A percentile compares a stretch with the other conserved stretches of the same genome.
Conservation (phyloP, 345 rosid species). For the Triadica sebifera region DNA sequence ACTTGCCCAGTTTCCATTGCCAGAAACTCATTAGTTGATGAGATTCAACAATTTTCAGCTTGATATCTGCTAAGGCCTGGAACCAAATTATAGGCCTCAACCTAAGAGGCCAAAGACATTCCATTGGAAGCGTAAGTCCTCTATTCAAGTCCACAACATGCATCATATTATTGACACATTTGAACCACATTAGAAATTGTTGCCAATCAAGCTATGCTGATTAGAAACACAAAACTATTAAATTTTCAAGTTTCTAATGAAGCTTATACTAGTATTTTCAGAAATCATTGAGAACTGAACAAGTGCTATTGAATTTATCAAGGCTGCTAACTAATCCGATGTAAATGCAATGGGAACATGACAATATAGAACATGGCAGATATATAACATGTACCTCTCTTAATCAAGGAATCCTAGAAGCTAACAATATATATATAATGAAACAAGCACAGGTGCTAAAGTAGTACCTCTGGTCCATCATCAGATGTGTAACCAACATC, state of each 20-base stretch:
- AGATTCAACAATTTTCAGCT: too few species aligned
- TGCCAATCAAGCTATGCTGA: neutral
- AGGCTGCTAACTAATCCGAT: neutral
- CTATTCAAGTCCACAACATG: neutral
- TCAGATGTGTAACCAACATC: slow-evolving; percentile 74
- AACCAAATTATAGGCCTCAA: neutral
- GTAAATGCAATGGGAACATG: neutral
- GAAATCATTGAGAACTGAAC: neutral
- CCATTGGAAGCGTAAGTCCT: neutral
- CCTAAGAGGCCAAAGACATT: neutral
- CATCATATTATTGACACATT: neutral
- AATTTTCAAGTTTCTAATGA: neutral
- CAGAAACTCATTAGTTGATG: neutral
- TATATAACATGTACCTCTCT: neutral
- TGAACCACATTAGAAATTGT: neutral
- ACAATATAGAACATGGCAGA: neutral
- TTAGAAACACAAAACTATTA: neutral
- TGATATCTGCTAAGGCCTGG: neutral
- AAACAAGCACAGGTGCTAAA: neutral
- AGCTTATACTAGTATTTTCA: neutral
- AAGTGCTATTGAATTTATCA: neutral
- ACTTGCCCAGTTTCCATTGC: neutral
- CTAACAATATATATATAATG: neutral
- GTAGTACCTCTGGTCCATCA: slow-evolving; percentile 50
- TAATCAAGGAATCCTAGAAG: neutral